Evolutionary conservation across 2,329 filamentous ascomycete genomes (phyloP).

Genomic region (Penicillium sp.): DNA sequence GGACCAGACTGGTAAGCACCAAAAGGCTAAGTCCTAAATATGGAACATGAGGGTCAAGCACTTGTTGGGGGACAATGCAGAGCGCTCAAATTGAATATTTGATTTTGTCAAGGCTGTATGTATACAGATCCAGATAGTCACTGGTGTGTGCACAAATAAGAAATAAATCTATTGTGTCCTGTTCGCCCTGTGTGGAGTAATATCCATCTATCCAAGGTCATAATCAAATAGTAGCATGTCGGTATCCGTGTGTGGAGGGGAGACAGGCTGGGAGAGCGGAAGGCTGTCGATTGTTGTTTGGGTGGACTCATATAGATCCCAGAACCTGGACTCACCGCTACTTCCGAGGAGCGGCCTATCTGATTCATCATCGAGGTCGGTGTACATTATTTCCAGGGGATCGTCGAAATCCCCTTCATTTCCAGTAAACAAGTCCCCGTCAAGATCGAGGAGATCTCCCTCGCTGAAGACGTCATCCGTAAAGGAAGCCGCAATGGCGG

Average conservation of each 20-base stretch:
- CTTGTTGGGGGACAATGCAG: neutral
- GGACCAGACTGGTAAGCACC: neutral
- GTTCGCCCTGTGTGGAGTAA: neutral
- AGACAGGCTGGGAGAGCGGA: neutral
- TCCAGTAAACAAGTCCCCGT: neutral
- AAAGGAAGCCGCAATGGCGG: neutral
- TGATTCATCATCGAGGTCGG: neutral
- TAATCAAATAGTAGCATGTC: neutral
- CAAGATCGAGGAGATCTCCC: neutral
- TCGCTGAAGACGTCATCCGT: neutral
- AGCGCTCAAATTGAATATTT: neutral
- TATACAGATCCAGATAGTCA: neutral
- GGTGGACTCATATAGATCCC: conserved; percentile 9
- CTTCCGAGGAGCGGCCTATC: conserved; percentile 11
- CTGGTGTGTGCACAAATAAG: neutral
- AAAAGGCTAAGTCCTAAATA: neutral
- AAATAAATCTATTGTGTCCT: neutral
- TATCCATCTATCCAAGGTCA: neutral
- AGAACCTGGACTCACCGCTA: conserved; percentile 11
- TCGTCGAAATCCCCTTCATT: neutral
- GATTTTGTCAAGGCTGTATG: neutral
- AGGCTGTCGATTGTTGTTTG: conserved; percentile 9
- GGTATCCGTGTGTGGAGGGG: neutral
- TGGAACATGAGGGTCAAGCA: neutral
- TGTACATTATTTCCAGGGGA: neutral